A percentile compares a stretch with the other conserved stretches of the same genome.
Evolutionary conservation across 345 rosid species (phyloP).

Genomic region (Gynandropsis gynandra): DNA sequence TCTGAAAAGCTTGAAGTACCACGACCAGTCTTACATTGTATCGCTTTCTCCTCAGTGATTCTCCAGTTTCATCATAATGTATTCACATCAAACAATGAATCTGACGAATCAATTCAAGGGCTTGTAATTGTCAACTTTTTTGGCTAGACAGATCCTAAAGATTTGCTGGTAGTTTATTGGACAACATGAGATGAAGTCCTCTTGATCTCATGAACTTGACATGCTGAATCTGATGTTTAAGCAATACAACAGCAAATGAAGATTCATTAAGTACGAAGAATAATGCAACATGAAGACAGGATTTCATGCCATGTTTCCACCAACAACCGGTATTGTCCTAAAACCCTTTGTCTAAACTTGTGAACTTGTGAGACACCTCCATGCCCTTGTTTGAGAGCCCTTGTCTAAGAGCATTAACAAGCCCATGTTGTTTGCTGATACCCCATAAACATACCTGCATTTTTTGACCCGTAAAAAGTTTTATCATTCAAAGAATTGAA

Average conservation of each 20-base stretch:
- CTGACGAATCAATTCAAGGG: too few species aligned
- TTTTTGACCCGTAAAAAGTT: not conserved
- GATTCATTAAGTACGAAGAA: conserved; percentile 14
- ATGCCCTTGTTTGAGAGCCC: conserved; percentile 46
- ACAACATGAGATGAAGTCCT: too few species aligned
- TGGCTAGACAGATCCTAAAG: too few species aligned
- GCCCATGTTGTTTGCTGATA: conserved; percentile 63
- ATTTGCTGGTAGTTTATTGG: too few species aligned
- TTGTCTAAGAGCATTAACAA: conserved; percentile 81
- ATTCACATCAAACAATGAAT: too few species aligned
- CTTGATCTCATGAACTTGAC: not conserved
- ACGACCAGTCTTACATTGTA: conserved; percentile 38
- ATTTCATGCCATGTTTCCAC: not conserved
- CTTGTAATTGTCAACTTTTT: too few species aligned
- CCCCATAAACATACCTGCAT: conserved; percentile 50
- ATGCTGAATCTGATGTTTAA: conserved; percentile 15
- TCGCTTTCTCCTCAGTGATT: conserved; percentile 38
- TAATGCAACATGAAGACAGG: not conserved
- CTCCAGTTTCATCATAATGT: too few species aligned
- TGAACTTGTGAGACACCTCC: conserved; percentile 69
- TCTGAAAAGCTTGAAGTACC: conserved; percentile 49
- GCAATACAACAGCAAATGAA: conserved; percentile 11
- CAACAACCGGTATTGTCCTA: too few species aligned
- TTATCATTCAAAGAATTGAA: too few species aligned
- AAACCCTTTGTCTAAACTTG: conserved; percentile 29